phyloP scores from a whole-genome alignment of 257 asterid genomes.

The Striga asiatica region DNA sequence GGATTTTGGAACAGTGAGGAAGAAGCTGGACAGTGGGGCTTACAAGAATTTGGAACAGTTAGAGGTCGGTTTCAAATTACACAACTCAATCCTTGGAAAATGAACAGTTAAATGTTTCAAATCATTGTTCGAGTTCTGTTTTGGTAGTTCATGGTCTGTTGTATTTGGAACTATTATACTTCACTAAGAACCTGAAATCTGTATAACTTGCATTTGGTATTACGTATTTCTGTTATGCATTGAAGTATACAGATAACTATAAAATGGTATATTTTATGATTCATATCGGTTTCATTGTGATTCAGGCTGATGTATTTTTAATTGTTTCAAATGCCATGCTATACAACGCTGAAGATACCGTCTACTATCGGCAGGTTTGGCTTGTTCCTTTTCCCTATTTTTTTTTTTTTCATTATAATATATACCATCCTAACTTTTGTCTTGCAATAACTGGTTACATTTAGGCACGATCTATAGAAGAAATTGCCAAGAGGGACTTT shows the following conservation, averaged over 20 bases:
- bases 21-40: slow-evolving; percentile 45
- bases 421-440: too few relatives aligned
- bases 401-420: too few relatives aligned
- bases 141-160: too few relatives aligned
- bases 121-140: not conserved
- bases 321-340: slow-evolving; percentile 92
- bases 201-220: too few relatives aligned
- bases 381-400: too few relatives aligned
- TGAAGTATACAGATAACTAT: too few relatives aligned
- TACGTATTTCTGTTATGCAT: too few relatives aligned
- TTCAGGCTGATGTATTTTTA: slow-evolving; percentile 82
- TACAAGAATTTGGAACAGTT: slow-evolving; percentile 48
- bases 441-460: not conserved
- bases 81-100: not conserved
- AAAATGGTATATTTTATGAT: too few relatives aligned
- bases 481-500: slow-evolving; percentile 72
- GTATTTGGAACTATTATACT: too few relatives aligned
- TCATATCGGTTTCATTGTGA: too few relatives aligned
- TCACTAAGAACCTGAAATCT: too few relatives aligned
- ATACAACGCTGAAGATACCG: slow-evolving; percentile 73
- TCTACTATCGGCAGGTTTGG: slow-evolving; percentile 98
- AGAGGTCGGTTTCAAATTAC: slow-evolving; percentile 41
- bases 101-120: not conserved
- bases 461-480: slow-evolving; percentile 91
- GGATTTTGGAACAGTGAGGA: slow-evolving; percentile 47